Evolutionary conservation across 768 basidiomycete genomes (phyloP), one percentile per base, ranked within the genome.

Genomic region (Cystofilobasidium capitatum): DNA sequence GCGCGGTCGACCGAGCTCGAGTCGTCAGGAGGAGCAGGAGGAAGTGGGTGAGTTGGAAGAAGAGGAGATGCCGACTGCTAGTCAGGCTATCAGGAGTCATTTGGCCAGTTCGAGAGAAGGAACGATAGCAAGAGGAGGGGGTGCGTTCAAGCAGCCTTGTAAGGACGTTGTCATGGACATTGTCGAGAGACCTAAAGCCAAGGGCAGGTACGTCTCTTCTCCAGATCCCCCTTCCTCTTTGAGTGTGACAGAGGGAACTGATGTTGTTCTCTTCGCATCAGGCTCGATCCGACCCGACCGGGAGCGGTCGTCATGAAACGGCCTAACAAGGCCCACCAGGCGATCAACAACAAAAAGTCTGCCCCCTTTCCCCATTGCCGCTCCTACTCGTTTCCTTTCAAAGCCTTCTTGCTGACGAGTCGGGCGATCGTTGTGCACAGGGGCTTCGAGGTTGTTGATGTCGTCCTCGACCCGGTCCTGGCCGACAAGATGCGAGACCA

Each of bases 391-490:
- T 62, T 22, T 26, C 40, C 24, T 17, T 42, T n/a, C 37, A 29
- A 65, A 39, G 22, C 47, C 29, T 4, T 39, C 22, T 8, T 57
- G 62, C 24, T 54, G 26, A 42, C 40, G 22, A 45, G 20, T 9
- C 10, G 22, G 1, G 16, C 22, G 22, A 12, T 0, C 16, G 44
- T 16, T 35, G 29, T 22, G 26, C 24, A 20, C 66, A 91, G 90
- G 74, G 80, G 82, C 64, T 72, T 82, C 16, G 81, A 85, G 6
- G 75, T 91, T 14, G 82, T 78, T 12, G 79, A 80, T 62, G 93
- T 98, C 5, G 93, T 98, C 2, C 75, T 99, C 35, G 94, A 98
- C 75, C 94, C 93, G 1, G 78, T 88, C n/a, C 75, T 99, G 29
- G 81, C 84, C 1, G 81, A 83, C 42, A 82, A 82, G 61, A 83